A percentile compares a stretch with the other conserved stretches of the same genome.
phyloP scores from a whole-genome alignment of 495 filamentous ascomycete genomes.

The Penicillium nucicola region DNA sequence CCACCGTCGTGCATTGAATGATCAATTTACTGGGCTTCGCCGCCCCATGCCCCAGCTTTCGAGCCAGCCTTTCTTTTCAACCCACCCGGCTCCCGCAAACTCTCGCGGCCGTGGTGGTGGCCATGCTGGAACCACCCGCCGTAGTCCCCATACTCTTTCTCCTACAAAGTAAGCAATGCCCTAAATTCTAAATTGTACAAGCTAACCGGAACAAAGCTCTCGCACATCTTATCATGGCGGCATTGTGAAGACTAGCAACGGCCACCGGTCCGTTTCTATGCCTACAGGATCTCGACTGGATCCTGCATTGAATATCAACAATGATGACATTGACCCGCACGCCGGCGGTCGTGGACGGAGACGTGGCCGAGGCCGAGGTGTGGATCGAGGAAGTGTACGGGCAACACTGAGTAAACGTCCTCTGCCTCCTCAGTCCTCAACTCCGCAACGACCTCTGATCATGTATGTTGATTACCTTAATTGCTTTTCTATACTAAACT shows the following conservation, averaged over 20 bases:
- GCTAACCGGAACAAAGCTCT: too few species aligned
- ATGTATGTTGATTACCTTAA: too few species aligned
- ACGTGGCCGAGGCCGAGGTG: neutral
- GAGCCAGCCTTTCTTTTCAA: neutral
- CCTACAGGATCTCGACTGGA: slow-evolving; percentile 8
- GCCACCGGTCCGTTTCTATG: neutral
- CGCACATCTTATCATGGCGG: too few species aligned
- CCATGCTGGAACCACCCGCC: slow-evolving; percentile 14
- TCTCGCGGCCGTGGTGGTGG: slow-evolving; percentile 20
- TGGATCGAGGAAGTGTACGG: neutral
- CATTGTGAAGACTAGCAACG: too few species aligned
- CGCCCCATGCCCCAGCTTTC: neutral
- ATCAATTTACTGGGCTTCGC: slow-evolving; percentile 6
- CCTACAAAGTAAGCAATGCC: neutral
- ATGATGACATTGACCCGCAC: neutral
- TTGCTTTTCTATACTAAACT: too few species aligned
- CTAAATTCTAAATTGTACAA: too few species aligned
- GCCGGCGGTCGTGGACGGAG: neutral
- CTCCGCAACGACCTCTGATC: neutral
- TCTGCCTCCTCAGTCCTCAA: neutral
- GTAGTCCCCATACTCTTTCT: neutral
- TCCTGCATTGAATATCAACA: slow-evolving; percentile 24
- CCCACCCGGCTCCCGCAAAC: neutral
- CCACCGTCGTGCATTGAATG: slow-evolving; percentile 28
- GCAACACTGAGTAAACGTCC: neutral